Percentiles rank a stretch among this genome's conserved stretches.
Evolutionary conservation across 805 yeast species (phyloP).

Genomic region (Isabelozyma heimii): DNA sequence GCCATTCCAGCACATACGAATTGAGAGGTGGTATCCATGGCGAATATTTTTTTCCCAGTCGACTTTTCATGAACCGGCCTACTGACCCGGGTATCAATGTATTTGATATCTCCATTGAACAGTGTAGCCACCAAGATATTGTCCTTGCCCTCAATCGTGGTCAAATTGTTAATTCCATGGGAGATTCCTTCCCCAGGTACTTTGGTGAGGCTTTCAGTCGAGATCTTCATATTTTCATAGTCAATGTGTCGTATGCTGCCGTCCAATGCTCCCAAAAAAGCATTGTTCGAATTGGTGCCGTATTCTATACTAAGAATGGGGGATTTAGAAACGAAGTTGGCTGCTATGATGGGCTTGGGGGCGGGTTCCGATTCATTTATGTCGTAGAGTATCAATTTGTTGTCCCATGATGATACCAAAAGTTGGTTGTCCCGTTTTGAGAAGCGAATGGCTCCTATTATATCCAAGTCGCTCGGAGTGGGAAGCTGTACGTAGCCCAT

Average conservation of each 20-base stretch:
- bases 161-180: slow-evolving; percentile 36
- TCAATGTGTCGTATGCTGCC: slow-evolving; percentile 56
- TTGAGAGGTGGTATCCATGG: slow-evolving; percentile 54
- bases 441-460: slow-evolving; percentile 42
- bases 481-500: slow-evolving; percentile 9
- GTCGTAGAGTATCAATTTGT: slow-evolving; percentile 43
- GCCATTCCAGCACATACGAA: slow-evolving; percentile 54
- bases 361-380: slow-evolving; percentile 3
- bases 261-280: slow-evolving; percentile 51
- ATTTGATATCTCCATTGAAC: slow-evolving; percentile 55
- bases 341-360: slow-evolving; percentile 4
- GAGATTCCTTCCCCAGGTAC: slow-evolving; percentile 10
- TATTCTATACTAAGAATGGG: slow-evolving; percentile 29
- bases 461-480: slow-evolving; percentile 30
- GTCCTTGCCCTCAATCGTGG: slow-evolving; percentile 17
- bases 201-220: slow-evolving; percentile 4
- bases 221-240: slow-evolving; percentile 36
- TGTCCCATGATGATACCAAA: slow-evolving; percentile 60
- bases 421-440: slow-evolving; percentile 35
- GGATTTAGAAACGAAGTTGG: slow-evolving; percentile 7
- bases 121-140: slow-evolving; percentile 51
- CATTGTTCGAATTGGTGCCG: slow-evolving; percentile 20
- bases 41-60: slow-evolving; percentile 50
- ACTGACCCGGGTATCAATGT: slow-evolving; percentile 39
- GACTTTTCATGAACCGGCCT: slow-evolving; percentile 5